Percentiles rank a stretch among this genome's conserved stretches.
Evolutionary conservation across 1,284 basidiomycete genomes (phyloP).

Genomic region (Trametes pubescens): DNA sequence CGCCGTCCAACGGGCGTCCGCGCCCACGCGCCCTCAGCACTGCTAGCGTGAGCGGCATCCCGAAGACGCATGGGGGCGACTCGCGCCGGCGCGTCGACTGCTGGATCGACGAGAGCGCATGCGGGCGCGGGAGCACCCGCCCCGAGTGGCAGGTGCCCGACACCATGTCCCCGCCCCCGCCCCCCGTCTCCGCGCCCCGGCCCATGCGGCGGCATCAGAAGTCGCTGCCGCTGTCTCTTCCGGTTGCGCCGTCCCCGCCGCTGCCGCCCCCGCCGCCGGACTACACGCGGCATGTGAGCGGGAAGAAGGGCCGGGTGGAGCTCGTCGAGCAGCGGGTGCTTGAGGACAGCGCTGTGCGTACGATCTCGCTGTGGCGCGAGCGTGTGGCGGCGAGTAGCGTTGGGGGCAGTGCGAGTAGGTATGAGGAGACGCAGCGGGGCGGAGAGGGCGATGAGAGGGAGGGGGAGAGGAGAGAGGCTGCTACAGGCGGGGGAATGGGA

Average conservation of each 20-base stretch:
- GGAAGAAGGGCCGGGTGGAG: slow-evolving; percentile 38
- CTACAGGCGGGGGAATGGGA: slow-evolving; percentile 24
- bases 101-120: slow-evolving; percentile 18
- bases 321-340: slow-evolving; percentile 45
- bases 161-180: slow-evolving; percentile 13
- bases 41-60: too few relatives aligned
- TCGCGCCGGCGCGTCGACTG: slow-evolving; percentile 20
- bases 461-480: slow-evolving; percentile 30
- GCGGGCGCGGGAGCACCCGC: slow-evolving; percentile 9
- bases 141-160: slow-evolving; percentile 7
- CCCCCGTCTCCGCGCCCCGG: slow-evolving; percentile 5
- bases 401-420: background rate
- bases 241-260: too few relatives aligned
- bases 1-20: too few relatives aligned
- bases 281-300: slow-evolving; percentile 38
- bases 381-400: slow-evolving; percentile 43
- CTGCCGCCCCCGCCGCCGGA: slow-evolving; percentile 30
- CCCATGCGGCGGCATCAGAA: background rate
- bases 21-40: too few relatives aligned
- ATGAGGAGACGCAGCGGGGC: background rate
- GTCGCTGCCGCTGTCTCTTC: background rate
- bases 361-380: slow-evolving; percentile 49
- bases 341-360: slow-evolving; percentile 46
- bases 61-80: too few relatives aligned
- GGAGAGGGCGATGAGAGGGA: slow-evolving; percentile 31